Evolutionary conservation across 2,329 filamentous ascomycete species (phyloP).

Genomic region (Ophiostoma montium): DNA sequence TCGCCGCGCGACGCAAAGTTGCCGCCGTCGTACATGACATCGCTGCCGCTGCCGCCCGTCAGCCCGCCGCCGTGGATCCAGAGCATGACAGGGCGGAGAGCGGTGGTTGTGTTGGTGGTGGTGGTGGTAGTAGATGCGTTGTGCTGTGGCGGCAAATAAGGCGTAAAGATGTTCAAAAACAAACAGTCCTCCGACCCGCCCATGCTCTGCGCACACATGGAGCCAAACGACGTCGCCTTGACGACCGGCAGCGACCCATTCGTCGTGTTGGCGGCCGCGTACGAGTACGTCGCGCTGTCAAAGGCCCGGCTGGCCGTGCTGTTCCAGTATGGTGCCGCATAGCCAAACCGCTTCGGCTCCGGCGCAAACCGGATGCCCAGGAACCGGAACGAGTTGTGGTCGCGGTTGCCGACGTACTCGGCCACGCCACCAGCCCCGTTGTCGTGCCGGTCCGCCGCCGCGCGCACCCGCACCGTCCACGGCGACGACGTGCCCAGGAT

Average conservation of each 20-base stretch:
- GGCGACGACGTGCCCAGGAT: slow-evolving; percentile 20
- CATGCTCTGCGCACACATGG: slow-evolving; percentile 25
- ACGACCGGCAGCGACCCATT: slow-evolving; percentile 13
- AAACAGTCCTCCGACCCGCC: slow-evolving; percentile 31
- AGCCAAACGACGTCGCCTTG: slow-evolving; percentile 24
- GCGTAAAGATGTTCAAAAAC: slow-evolving; percentile 32
- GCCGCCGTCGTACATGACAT: slow-evolving; percentile 32
- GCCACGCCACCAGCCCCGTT: slow-evolving; percentile 8
- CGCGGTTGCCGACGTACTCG: slow-evolving; percentile 26
- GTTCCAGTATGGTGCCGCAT: slow-evolving; percentile 24
- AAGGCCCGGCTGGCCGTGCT: slow-evolving; percentile 1
- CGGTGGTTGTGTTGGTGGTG: slow-evolving; percentile 7
- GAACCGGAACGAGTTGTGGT: slow-evolving; percentile 35
- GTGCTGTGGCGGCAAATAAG: slow-evolving; percentile 20
- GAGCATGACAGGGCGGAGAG: slow-evolving; percentile 24
- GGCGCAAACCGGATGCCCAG: slow-evolving; percentile 33
- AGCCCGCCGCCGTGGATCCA: slow-evolving; percentile 41
- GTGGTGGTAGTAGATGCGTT: not conserved
- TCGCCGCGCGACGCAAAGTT: slow-evolving; percentile 44
- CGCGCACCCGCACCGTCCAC: slow-evolving; percentile 22
- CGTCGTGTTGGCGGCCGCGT: not conserved
- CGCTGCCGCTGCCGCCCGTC: slow-evolving; percentile 29
- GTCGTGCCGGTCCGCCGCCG: slow-evolving; percentile 22
- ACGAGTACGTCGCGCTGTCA: slow-evolving; percentile 18
- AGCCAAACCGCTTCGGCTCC: slow-evolving; percentile 29